These are phyloP conservation scores for Fonsecaea nubica DNA, from an alignment of 2,329 filamentous ascomycete species.

Conservation along the genomic window DNA sequence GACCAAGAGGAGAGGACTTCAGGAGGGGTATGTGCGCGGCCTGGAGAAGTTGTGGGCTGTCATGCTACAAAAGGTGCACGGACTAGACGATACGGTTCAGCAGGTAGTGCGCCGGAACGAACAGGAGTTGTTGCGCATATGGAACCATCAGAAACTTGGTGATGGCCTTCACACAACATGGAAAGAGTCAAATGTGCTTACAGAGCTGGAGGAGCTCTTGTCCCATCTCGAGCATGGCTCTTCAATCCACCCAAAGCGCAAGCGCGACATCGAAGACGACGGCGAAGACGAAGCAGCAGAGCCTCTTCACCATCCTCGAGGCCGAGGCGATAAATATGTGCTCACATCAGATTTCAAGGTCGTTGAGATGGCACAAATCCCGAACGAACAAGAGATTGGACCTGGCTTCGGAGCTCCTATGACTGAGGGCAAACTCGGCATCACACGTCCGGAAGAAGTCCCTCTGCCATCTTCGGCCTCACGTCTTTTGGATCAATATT, in stretches of 20 bases:
- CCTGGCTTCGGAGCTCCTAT: slow-evolving; percentile 2
- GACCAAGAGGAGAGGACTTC: slow-evolving; percentile 54
- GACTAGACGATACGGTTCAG: slow-evolving; percentile 52
- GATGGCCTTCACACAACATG: slow-evolving; percentile 53
- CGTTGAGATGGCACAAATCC: slow-evolving; percentile 5
- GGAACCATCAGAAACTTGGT: slow-evolving; percentile 50
- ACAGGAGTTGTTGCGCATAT: slow-evolving; percentile 47
- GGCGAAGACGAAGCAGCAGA: slow-evolving; percentile 1
- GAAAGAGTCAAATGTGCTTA: slow-evolving; percentile 52
- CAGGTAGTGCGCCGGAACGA: slow-evolving; percentile 46
- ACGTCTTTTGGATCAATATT: slow-evolving; percentile 63
- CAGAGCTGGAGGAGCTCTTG: slow-evolving; percentile 51
- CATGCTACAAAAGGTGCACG: slow-evolving; percentile 52
- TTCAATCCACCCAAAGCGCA: slow-evolving; percentile 44
- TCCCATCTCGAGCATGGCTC: slow-evolving; percentile 43
- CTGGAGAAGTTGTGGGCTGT: slow-evolving; percentile 56
- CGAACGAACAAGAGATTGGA: background rate
- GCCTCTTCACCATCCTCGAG: slow-evolving; percentile 31
- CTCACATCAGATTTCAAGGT: slow-evolving; percentile 24
- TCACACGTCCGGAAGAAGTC: background rate
- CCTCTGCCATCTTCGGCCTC: slow-evolving; percentile 59
- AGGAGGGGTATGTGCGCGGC: slow-evolving; percentile 55
- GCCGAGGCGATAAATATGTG: background rate
- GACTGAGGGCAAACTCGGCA: background rate
- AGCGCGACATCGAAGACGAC: slow-evolving; percentile 44